A percentile compares a stretch with the other conserved stretches of the same genome.
phyloP scores from a whole-genome alignment of 1,139 yeast species.

The Hemisphaericaspora xylanilytica region DNA sequence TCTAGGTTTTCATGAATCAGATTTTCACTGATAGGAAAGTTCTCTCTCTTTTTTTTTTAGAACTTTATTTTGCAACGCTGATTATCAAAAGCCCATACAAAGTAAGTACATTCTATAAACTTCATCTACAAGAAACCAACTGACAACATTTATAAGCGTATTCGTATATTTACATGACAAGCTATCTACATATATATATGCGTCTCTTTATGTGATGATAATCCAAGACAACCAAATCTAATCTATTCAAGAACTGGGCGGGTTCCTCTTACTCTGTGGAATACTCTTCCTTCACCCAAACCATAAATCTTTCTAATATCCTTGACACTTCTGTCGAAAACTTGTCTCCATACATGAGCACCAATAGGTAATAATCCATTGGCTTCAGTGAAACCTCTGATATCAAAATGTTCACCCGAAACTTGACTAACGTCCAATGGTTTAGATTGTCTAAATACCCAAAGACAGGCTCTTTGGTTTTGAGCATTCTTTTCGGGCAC shows the following conservation, averaged over 20 bases:
- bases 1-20: too few relatives aligned
- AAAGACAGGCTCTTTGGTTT: constrained; percentile 77
- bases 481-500: constrained; percentile 87
- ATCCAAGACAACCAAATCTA: not conserved
- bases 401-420: constrained; percentile 56
- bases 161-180: constrained; percentile 5
- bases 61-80: not conserved
- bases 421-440: constrained; percentile 15
- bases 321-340: constrained; percentile 74
- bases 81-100: not conserved
- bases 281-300: constrained; percentile 71
- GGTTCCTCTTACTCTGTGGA: constrained; percentile 49
- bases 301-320: constrained; percentile 69
- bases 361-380: constrained; percentile 73
- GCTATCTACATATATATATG: constrained; percentile 5
- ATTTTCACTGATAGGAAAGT: too few relatives aligned
- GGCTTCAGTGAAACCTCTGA: constrained; percentile 60
- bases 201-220: constrained; percentile 5
- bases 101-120: too few relatives aligned
- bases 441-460: constrained; percentile 79
- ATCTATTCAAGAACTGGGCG: constrained; percentile 19
- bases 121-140: too few relatives aligned
- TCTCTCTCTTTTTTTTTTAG: too few relatives aligned
- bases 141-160: too few relatives aligned
- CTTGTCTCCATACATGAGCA: constrained; percentile 88